Evolutionary conservation across 1,139 yeast genomes (phyloP).

Genomic region (Magnusiomyces paraingens): DNA sequence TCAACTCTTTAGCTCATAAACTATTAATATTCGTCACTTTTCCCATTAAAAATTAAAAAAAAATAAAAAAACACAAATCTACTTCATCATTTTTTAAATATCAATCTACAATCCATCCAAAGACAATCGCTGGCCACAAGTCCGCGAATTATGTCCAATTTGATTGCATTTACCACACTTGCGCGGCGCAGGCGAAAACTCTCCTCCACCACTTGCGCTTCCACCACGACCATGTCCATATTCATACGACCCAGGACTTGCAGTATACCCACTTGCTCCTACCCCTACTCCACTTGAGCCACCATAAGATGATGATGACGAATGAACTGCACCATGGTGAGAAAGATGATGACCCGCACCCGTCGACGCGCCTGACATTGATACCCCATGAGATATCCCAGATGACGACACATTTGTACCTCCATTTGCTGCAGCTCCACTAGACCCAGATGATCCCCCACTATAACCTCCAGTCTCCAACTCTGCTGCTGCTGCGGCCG

Average conservation of each 20-base stretch:
- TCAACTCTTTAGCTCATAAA: background rate
- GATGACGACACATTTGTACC: too few species aligned
- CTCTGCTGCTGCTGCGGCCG: constrained; percentile 5
- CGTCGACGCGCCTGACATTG: too few species aligned
- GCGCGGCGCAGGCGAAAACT: constrained; percentile 7
- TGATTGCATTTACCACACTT: constrained; percentile 17
- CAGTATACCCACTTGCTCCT: too few species aligned
- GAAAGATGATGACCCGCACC: too few species aligned
- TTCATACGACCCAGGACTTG: too few species aligned
- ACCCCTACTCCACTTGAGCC: too few species aligned
- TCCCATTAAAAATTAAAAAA: background rate
- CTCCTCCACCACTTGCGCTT: too few species aligned
- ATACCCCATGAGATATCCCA: too few species aligned
- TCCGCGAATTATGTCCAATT: constrained; percentile 16
- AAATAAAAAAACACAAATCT: background rate
- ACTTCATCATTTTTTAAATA: background rate
- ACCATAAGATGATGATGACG: too few species aligned
- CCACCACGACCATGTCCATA: too few species aligned
- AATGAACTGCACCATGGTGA: too few species aligned
- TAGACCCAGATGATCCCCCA: background rate
- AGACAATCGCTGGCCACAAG: constrained; percentile 16
- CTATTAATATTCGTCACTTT: background rate
- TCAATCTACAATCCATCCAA: constrained; percentile 12
- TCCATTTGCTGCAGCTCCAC: background rate
- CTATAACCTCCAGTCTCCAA: background rate